phyloP scores from a whole-genome alignment of 495 filamentous ascomycete species.

The Terfezia claveryi region DNA sequence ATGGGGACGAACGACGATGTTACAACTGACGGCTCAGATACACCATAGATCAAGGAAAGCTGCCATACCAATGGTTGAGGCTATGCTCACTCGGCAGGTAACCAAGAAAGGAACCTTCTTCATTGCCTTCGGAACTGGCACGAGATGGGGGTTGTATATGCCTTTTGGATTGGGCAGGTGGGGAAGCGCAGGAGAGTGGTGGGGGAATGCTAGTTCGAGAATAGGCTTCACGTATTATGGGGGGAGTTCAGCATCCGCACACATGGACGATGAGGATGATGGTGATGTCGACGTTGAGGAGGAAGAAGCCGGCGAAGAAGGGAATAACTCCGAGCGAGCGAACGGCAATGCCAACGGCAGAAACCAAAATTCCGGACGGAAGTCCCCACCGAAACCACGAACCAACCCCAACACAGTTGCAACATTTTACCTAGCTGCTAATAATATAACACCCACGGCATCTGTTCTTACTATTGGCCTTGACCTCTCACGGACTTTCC shows the following conservation, averaged over 20 bases:
- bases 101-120: background rate
- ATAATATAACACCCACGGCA: too few relatives aligned
- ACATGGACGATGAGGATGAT: slow-evolving; percentile 3
- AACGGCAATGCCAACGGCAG: slow-evolving; percentile 1
- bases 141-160: background rate
- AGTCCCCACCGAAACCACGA: background rate
- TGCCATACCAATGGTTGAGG: background rate
- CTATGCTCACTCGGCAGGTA: background rate
- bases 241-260: background rate
- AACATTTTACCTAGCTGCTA: too few relatives aligned
- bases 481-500: too few relatives aligned
- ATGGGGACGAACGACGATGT: too few relatives aligned
- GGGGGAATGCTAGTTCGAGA: background rate
- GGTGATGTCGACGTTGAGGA: background rate
- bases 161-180: background rate
- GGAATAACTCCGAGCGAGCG: slow-evolving; percentile 7
- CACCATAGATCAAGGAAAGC: too few relatives aligned
- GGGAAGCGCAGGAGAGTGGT: background rate
- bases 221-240: background rate
- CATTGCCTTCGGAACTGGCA: background rate
- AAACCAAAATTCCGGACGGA: slow-evolving; percentile 1
- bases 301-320: slow-evolving; percentile 3
- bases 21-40: too few relatives aligned
- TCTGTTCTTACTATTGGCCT: too few relatives aligned
- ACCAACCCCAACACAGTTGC: too few relatives aligned